Conservation (phyloP, 352 stramenopile species). For the Pythium brassicae region DNA sequence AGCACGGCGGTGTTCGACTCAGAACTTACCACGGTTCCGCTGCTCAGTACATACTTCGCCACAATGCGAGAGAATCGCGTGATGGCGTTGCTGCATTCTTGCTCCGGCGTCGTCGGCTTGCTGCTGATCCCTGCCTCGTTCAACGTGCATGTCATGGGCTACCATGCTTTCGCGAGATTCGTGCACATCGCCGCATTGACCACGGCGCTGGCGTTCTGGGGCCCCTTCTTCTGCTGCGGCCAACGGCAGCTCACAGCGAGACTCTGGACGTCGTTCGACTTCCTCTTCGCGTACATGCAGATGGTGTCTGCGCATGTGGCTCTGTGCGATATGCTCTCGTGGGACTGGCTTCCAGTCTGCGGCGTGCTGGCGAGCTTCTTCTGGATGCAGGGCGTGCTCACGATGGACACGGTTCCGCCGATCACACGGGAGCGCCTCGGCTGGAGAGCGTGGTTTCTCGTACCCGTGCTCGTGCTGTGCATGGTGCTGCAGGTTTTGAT, state of each 20-base stretch:
- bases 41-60: background rate
- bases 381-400: slow-evolving; percentile 21
- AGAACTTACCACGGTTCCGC: background rate
- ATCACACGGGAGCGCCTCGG: slow-evolving; percentile 5
- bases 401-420: slow-evolving; percentile 18
- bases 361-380: slow-evolving; percentile 7
- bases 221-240: background rate
- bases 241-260: slow-evolving; percentile 15
- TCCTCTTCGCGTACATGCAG: slow-evolving; percentile 18
- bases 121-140: background rate
- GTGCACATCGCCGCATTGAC: background rate
- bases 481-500: slow-evolving; percentile 10
- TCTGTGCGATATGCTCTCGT: slow-evolving; percentile 12
- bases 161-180: too few species aligned
- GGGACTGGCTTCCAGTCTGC: slow-evolving; percentile 3
- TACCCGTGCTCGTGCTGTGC: slow-evolving; percentile 3
- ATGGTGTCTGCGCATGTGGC: slow-evolving; percentile 7
- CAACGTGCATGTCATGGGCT: too few species aligned
- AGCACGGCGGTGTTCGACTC: background rate
- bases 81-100: background rate
- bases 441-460: slow-evolving; percentile 2
- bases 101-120: background rate
- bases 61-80: background rate
- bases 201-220: slow-evolving; percentile 2
- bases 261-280: slow-evolving; percentile 24